Base-by-base conservation (phyloP, 1,284 basidiomycete species). In the Agroathelia rolfsii region DNA sequence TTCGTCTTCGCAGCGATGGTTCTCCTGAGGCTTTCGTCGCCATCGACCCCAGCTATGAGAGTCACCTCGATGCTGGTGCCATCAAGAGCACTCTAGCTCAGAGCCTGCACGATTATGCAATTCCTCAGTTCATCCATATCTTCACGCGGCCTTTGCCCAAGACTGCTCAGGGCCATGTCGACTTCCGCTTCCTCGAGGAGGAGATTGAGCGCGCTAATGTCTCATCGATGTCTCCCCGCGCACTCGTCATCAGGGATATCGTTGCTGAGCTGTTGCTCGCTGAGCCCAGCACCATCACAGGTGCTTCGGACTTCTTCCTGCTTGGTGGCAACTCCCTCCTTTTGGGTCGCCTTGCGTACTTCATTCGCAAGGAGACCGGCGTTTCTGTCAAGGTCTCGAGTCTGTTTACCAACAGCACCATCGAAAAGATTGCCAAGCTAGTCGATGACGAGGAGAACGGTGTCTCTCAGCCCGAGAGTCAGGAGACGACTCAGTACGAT, bases 271-370 rank as follows among this genome's bases (percentile, higher is more conserved):
- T 65, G 10, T 47, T 68, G 4, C 38, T 44, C 22, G 43, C 56
- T 38, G 61, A 65, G 13, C 37, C 57, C 2, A 41, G 43, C 5
- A 47, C 51, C 28, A 56, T 66, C 30, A 51, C 47, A 2, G 42
- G 48, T 26, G 53, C 57, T 22, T 59, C 60, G 6, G 64, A 67
- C 44, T 60, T 67, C 47, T 65, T 67, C 48, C 43, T 66, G 1
- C 48, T 67, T 20, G 64, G 64, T 24, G 64, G 64, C 10, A 65
- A 58, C 42, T 66, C 63, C 1, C 46, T 66, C 5, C 52, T 66
- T 10, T 52, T 66, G 3, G 64, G 64, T 8, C 59, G 64, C 29
- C 55, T 67, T 11, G 52, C 59, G 5, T 53, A 65, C 38, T 46
- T 52, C 28, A 52, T 66, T 30, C 56, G 63, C 11, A 58, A 61